Conservation (phyloP, 2,329 filamentous ascomycete species). For the Ambrosiella xylebori region DNA sequence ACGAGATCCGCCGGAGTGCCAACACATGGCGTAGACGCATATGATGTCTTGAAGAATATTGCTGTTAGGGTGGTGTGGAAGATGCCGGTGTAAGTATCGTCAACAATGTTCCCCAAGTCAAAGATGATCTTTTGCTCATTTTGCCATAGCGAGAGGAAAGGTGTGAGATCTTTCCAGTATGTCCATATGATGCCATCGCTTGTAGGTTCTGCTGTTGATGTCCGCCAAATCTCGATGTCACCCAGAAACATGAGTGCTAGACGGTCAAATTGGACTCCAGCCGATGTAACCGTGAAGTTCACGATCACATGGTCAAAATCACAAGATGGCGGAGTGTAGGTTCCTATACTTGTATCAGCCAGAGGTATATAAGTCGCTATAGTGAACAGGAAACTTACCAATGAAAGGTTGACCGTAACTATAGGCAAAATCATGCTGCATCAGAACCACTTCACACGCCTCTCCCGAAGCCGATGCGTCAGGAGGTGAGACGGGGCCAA, state of each 20-base stretch:
- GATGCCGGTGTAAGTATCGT: conserved; percentile 51
- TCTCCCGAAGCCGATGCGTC: not conserved
- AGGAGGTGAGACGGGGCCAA: conserved; percentile 14
- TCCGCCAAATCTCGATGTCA: conserved; percentile 67
- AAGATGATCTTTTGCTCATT: conserved; percentile 59
- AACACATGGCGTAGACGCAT: not conserved
- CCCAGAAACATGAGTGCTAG: conserved; percentile 59
- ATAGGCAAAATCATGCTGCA: conserved; percentile 52
- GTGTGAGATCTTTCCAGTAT: conserved; percentile 64
- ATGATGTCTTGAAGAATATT: conserved; percentile 41
- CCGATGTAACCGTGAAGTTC: conserved; percentile 57
- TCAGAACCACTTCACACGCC: conserved; percentile 39
- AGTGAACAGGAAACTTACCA: conserved; percentile 28
- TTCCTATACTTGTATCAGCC: conserved; percentile 24
- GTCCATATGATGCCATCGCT: conserved; percentile 54
- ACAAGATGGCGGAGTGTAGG: conserved; percentile 50
- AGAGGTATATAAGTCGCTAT: not conserved
- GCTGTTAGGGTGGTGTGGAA: conserved; percentile 62
- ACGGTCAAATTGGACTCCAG: conserved; percentile 60
- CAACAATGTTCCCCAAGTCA: conserved; percentile 56
- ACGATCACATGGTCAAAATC: conserved; percentile 58
- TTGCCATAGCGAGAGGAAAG: conserved; percentile 52
- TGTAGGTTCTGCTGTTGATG: conserved; percentile 67
- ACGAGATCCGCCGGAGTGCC: conserved; percentile 41
- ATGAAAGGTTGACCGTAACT: conserved; percentile 62